Conservation (phyloP, 495 filamentous ascomycete genomes). For the Penicillium samsonianum region DNA sequence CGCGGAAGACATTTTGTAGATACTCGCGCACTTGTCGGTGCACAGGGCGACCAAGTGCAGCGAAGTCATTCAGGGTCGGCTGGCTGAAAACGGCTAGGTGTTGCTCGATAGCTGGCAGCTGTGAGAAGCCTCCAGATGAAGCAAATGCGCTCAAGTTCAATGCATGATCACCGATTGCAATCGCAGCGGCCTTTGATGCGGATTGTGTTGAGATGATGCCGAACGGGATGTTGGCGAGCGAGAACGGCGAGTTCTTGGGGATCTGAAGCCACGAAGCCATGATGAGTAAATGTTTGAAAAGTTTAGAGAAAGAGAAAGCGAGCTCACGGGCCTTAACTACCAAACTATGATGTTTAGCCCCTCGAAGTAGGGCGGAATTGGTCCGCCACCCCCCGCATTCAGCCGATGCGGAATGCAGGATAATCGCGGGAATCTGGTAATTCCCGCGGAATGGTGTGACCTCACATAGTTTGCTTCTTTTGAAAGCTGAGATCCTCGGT, state of each 20-base stretch:
- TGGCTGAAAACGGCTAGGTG: conserved; percentile 65
- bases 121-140: conserved; percentile 57
- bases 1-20: conserved; percentile 69
- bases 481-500: not conserved
- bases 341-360: conserved; percentile 14
- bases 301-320: conserved; percentile 10
- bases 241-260: conserved; percentile 69
- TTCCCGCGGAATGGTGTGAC: conserved; percentile 7
- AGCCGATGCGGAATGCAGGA: conserved; percentile 27
- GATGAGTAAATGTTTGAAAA: conserved; percentile 10
- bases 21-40: conserved; percentile 72
- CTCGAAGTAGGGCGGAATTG: conserved; percentile 27
- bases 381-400: conserved; percentile 33
- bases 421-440: conserved; percentile 22
- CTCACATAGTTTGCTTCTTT: not conserved
- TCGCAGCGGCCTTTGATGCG: conserved; percentile 62
- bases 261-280: conserved; percentile 71
- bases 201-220: conserved; percentile 71
- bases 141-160: conserved; percentile 74
- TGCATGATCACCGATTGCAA: conserved; percentile 75
- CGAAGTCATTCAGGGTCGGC: conserved; percentile 79
- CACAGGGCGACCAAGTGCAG: conserved; percentile 68
- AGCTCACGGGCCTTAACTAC: conserved; percentile 1
- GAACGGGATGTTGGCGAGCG: conserved; percentile 88
- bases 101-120: conserved; percentile 57